Evolutionary conservation across 208 protist species (phyloP), one percentile per base, ranked within the genome.

Genomic region (Trypanosoma melophagium): DNA sequence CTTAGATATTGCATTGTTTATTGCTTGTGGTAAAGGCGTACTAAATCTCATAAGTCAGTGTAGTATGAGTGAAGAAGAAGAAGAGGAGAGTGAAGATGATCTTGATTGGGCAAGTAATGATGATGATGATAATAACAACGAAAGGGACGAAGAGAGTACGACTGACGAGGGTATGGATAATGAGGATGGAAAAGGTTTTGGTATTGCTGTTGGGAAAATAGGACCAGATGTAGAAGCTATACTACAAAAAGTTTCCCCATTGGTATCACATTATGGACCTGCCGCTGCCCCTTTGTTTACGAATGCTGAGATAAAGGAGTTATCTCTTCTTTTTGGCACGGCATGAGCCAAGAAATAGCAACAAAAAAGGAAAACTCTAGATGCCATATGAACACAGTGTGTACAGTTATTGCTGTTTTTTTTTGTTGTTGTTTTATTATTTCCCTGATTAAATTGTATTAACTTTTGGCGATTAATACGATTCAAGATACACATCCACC

Each of bases 1-100:
- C 0, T 62, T 82, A 8, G 53, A 69, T 9, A 17, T 71, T 4
- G 80, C 71, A 38, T 12, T 80, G 14, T 86, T 86, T 64, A 21
- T 80, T 35, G 56, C 60, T 13, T 19, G 79, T 24, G 80, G 64
- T 16, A 74, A 76, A 61, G 71, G 49, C 24, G 24, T 78, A n/a
- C 62, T 77, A 7, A 41, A 45, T 31, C 54, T 83, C 21, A 10
- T 66, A 2, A 59, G 7, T 5, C 64, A 69, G 17, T 25, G 16
- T 55, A 40, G 7, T 68, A 17, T 51, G 44, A 17, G 47, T 28
- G 10, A 68, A 25, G 62, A 47, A 19, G 56, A 53, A 35, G 62
- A 47, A 19, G 56, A 53, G n/a, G 56, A 63, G 25, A 16, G 14
- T 17, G 28, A 60, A 49, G 10, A 21, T 31, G 22, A 44, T n/a